Conservation (phyloP, 345 rosid genomes). For the Combretum micranthum region DNA sequence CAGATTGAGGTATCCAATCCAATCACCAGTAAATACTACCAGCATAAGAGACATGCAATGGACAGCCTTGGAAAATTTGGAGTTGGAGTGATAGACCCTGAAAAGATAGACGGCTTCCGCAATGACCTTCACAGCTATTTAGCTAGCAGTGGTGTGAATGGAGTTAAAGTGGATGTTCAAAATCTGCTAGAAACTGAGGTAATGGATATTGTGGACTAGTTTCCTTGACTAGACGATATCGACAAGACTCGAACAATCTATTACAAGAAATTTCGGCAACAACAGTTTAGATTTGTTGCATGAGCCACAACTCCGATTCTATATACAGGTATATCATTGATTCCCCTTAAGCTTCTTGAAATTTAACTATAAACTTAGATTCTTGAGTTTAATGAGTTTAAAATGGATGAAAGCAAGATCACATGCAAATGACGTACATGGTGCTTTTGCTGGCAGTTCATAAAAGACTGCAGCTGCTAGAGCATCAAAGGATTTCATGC, state of each 20-base stretch:
- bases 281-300: constrained; percentile 36
- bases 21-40: constrained; percentile 6
- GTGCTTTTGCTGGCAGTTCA: constrained; percentile 25
- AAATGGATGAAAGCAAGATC: too few relatives aligned
- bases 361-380: too few relatives aligned
- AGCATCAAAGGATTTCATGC: constrained; percentile 65
- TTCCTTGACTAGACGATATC: constrained; percentile 25
- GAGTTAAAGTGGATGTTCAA: constrained; percentile 27
- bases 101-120: constrained; percentile 16
- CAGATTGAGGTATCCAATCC: constrained; percentile 5
- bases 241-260: constrained; percentile 35
- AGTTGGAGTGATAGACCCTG: constrained; percentile 21
- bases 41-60: constrained; percentile 11
- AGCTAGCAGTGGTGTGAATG: constrained; percentile 14
- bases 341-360: too few relatives aligned
- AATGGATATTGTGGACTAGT: constrained; percentile 32
- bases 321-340: constrained; percentile 10
- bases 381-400: too few relatives aligned
- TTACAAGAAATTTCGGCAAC: constrained; percentile 28
- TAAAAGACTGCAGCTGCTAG: constrained; percentile 41
- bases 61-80: constrained; percentile 5
- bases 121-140: constrained; percentile 22
- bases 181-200: constrained; percentile 19
- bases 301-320: constrained; percentile 40
- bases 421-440: too few relatives aligned